These are phyloP conservation scores for Gossypium lobatum DNA, from an alignment of 441 rosid species.

Conservation along the genomic window DNA sequence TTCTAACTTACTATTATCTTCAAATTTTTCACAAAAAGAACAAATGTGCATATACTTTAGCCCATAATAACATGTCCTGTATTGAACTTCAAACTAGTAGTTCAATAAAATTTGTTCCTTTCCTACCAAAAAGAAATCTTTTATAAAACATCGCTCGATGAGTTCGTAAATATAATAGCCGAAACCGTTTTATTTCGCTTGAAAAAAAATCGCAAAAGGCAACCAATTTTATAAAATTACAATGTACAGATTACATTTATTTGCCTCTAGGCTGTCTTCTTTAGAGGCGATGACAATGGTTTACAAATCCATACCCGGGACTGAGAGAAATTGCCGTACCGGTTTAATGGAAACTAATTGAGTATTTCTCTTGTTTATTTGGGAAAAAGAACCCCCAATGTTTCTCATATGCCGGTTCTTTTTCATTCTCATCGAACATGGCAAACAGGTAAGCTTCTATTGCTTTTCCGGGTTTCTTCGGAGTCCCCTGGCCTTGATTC, in stretches of 20 bases:
- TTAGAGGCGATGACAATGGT: not conserved
- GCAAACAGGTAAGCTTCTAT: constrained; percentile 61
- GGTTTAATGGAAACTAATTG: not conserved
- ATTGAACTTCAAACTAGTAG: no score
- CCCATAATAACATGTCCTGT: no score
- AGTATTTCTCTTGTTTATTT: constrained; percentile 1
- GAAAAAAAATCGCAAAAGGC: not conserved
- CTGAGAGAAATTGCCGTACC: not conserved
- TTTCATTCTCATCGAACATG: constrained; percentile 45
- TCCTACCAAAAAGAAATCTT: no score
- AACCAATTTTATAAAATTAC: not conserved
- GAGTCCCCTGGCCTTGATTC: constrained; percentile 12
- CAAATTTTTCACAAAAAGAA: no score
- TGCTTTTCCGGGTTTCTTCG: constrained; percentile 18
- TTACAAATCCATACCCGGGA: not conserved
- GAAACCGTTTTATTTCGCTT: not conserved
- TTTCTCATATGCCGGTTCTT: constrained; percentile 22
- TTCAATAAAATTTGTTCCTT: no score
- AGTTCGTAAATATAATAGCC: not conserved
- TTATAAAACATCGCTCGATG: no score
- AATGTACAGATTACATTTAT: not conserved
- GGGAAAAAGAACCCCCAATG: constrained; percentile 15
- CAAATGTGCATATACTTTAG: no score
- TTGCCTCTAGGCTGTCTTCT: not conserved
- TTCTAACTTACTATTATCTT: no score